Percentiles rank a stretch among this genome's conserved stretches.
phyloP scores from a whole-genome alignment of 306 rosid genomes.

The Hippophae tibetana region DNA sequence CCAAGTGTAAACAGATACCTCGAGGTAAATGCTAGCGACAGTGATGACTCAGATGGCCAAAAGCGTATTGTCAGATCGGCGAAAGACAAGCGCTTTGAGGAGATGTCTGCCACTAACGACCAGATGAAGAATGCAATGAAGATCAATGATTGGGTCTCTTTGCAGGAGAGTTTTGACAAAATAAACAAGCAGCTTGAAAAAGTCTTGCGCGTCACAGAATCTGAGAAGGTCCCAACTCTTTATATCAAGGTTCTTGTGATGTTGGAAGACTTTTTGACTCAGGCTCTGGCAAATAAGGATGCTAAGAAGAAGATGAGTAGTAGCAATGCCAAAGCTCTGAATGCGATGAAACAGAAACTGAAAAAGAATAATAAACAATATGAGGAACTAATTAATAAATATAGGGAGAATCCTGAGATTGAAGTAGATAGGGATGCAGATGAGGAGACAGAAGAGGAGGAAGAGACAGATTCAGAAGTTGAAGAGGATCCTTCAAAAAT shows the following conservation, averaged over 20 bases:
- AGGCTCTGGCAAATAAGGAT: slow-evolving; percentile 92
- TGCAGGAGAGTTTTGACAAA: slow-evolving; percentile 92
- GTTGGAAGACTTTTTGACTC: slow-evolving; percentile 72
- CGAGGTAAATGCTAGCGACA: slow-evolving; percentile 38
- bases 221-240: slow-evolving; percentile 65
- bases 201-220: slow-evolving; percentile 83
- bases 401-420: slow-evolving; percentile 75
- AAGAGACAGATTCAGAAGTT: slow-evolving; percentile 40
- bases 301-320: slow-evolving; percentile 97
- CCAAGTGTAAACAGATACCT: slow-evolving; percentile 31
- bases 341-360: slow-evolving; percentile 93
- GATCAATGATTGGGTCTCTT: slow-evolving; percentile 93
- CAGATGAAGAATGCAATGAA: slow-evolving; percentile 98
- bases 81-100: slow-evolving; percentile 84
- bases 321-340: slow-evolving; percentile 96
- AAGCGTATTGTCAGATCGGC: slow-evolving; percentile 74
- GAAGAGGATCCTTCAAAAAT: slow-evolving; percentile 49
- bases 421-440: slow-evolving; percentile 64
- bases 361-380: slow-evolving; percentile 92
- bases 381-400: slow-evolving; percentile 63
- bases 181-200: slow-evolving; percentile 92
- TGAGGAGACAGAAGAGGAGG: slow-evolving; percentile 45
- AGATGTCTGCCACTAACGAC: slow-evolving; percentile 69
- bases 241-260: slow-evolving; percentile 86
- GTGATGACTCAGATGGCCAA: slow-evolving; percentile 59